Evolutionary conservation across 805 yeast species (phyloP).

Genomic region (Kluyveromyces aestuarii): DNA sequence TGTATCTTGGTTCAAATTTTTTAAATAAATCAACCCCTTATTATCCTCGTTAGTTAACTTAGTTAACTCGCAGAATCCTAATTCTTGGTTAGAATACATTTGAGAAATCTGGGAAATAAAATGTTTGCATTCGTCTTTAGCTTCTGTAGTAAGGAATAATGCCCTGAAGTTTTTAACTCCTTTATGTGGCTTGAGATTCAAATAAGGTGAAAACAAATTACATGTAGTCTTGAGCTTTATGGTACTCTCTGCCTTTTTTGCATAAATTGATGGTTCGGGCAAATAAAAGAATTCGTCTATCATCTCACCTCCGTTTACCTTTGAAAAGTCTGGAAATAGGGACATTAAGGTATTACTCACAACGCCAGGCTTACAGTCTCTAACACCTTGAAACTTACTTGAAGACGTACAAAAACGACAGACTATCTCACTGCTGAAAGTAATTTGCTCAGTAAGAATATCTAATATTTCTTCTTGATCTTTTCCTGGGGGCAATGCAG

Average conservation of each 20-base stretch:
- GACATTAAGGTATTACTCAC: conserved; percentile 13
- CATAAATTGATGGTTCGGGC: conserved; percentile 22
- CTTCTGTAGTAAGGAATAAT: conserved; percentile 33
- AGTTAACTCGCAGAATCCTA: conserved; percentile 28
- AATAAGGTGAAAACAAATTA: conserved; percentile 46
- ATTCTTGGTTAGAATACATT: conserved; percentile 25
- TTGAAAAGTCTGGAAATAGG: conserved; percentile 16
- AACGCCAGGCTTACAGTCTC: conserved; percentile 13
- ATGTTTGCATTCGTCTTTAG: conserved; percentile 19
- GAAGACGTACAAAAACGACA: conserved; percentile 48
- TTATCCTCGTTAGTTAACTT: conserved; percentile 21
- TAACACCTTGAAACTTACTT: conserved; percentile 31
- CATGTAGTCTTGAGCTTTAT: conserved; percentile 39
- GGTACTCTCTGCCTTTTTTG: conserved; percentile 25
- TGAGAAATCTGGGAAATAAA: conserved; percentile 26
- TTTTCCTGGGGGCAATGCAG: conserved; percentile 10
- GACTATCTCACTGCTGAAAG: conserved; percentile 36
- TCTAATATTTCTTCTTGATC: conserved; percentile 18
- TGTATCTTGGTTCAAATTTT: conserved; percentile 34
- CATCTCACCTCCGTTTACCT: conserved; percentile 20
- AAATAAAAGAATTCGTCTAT: conserved; percentile 17
- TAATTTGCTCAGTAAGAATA: conserved; percentile 23
- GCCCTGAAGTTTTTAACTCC: conserved; percentile 45
- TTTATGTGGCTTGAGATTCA: conserved; percentile 47
- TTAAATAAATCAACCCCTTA: conserved; percentile 20